Base-by-base conservation (phyloP, 2,329 filamentous ascomycete genomes). In the Phialophora macrospora region DNA sequence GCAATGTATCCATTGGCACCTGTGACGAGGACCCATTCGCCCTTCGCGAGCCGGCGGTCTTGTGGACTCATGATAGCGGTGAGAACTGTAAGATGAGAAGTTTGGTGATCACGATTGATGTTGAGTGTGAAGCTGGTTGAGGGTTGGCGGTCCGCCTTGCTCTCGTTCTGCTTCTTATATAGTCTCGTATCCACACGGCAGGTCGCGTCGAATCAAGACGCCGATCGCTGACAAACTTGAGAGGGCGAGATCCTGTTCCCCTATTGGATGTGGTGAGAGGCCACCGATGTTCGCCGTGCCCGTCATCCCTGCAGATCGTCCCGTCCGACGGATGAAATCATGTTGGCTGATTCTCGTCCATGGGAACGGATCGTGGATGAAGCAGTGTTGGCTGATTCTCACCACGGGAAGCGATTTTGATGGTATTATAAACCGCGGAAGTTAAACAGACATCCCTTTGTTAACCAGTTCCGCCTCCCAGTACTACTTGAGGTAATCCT, bases 1-100 rank as follows among this genome's bases (percentile, higher is more conserved):
- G 73, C 81, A 28, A 84, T 74, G 67, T 78, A 82, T 38, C 81
- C 80, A 56, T 77, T 83, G 3, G 75, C 77, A 9, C 81, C 81
- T 0, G 81, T 83, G 11, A 84, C 77, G 3, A 83, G 76, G 9
- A 55, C 51, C 51, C 51, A 55, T n/a, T 55, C 51, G 7, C 51
- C 51, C 9, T 55, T 32, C 17, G 51, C 22, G 14, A 55, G 51
- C 24, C 51, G 51, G 11, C 51, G 51, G 9, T 32, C 14, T 20
- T 17, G 11, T 6, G 22, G 22, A 32, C 51, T 55, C 51, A 55
- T 54, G 7, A 12, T 32, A 20, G 26, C 17, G 28, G 14, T 41
- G 38, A 4, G 17, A n/a, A n/a, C n/a, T n/a, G 4, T 17, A n/a
- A 41, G 17, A 14, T 41, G 17, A 41, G 5, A 17, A 9, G n/a